phyloP scores from a whole-genome alignment of 371 early-diverging fungal species.

The Fennellomyces sp. region DNA sequence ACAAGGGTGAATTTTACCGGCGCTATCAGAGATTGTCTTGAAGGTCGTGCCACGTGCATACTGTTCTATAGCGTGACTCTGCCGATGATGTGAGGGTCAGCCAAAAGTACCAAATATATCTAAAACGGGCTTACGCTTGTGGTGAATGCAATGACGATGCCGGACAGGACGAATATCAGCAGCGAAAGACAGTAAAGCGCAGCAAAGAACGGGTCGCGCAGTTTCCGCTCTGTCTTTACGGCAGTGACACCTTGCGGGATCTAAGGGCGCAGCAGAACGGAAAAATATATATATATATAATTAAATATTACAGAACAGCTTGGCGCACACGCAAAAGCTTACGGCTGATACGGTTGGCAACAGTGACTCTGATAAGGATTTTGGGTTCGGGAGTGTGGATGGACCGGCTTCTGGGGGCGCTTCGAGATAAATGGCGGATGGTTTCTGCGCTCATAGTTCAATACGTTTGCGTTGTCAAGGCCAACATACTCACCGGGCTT shows the following conservation, averaged over 20 bases:
- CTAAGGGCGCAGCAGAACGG: conserved; percentile 17
- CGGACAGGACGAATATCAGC: conserved; percentile 41
- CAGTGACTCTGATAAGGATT: conserved; percentile 38
- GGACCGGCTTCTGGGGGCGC: conserved; percentile 15
- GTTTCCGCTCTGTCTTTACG: conserved; percentile 39
- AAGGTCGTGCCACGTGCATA: conserved; percentile 52
- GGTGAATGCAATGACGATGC: conserved; percentile 51
- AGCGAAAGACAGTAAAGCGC: conserved; percentile 44
- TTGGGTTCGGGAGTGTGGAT: conserved; percentile 17
- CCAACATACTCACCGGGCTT: conserved; percentile 20
- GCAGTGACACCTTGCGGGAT: conserved; percentile 42
- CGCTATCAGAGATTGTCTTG: conserved; percentile 55
- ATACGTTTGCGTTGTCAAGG: neutral
- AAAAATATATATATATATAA: neutral
- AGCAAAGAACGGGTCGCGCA: conserved; percentile 61
- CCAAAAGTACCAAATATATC: neutral
- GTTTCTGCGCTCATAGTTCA: conserved; percentile 38
- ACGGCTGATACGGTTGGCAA: conserved; percentile 47
- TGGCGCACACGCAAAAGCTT: conserved; percentile 5
- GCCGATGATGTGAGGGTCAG: neutral
- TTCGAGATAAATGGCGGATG: conserved; percentile 60
- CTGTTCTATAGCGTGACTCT: conserved; percentile 42
- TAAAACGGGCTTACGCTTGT: conserved; percentile 49
- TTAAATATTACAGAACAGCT: neutral
- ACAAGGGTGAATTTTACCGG: conserved; percentile 34